Conservation (phyloP, 2,329 filamentous ascomycete genomes). For the Aspergillus thermomutatus region DNA sequence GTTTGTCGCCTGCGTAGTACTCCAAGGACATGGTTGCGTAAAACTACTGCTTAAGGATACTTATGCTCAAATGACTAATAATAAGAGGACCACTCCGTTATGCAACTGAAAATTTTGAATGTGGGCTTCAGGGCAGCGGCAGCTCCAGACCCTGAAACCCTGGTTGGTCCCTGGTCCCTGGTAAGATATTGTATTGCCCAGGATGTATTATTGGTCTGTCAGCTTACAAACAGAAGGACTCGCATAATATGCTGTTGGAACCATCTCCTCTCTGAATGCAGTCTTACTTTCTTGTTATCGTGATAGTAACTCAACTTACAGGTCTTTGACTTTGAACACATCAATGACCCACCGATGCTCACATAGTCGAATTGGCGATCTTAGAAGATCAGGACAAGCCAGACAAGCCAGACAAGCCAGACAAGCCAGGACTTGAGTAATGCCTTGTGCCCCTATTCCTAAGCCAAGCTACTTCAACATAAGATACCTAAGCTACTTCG, state of each 20-base stretch:
- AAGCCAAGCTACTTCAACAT: too few species aligned
- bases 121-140: not conserved
- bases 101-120: not conserved
- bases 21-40: not conserved
- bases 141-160: not conserved
- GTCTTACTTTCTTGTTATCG: too few species aligned
- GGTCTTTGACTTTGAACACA: not conserved
- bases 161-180: not conserved
- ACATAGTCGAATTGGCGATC: not conserved
- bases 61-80: not conserved
- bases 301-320: not conserved
- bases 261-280: too few species aligned
- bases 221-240: too few species aligned
- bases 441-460: not conserved
- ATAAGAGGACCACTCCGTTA: too few species aligned
- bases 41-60: not conserved
- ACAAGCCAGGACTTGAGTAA: not conserved
- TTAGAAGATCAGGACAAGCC: not conserved
- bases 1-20: too few species aligned
- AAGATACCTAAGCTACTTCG: too few species aligned
- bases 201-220: too few species aligned
- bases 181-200: not conserved
- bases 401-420: not conserved
- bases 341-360: not conserved
- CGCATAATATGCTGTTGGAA: too few species aligned